Evolutionary conservation across 192 early-diverging fungal genomes (phyloP), one percentile per base, ranked within the genome.

Genomic region (Allomyces arbusculus): DNA sequence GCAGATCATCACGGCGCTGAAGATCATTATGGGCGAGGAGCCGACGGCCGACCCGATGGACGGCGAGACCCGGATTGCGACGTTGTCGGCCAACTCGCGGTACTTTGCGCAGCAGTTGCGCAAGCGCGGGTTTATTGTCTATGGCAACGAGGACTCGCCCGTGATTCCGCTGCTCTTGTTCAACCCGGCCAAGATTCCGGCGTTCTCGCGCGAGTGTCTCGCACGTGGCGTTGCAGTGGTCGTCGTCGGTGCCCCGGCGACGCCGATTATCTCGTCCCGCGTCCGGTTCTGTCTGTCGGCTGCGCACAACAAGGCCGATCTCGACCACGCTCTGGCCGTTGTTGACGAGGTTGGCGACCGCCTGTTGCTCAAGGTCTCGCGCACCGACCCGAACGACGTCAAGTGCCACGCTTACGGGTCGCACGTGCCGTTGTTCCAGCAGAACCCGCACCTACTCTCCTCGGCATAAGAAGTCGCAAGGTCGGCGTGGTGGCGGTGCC

Each of bases 161-260:
- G 90, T 98, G 16, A 79, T 95, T 8, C 95, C 95, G 8, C 71
- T 98, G 44, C 73, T 98, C 44, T 75, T 98, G 63, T 92, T 90
- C 73, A 89, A 90, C 76, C 95, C 94, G 8, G 89, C 90, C 65
- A 98, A 98, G 79, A 93, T 98, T 71, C 83, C 90, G 40, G 95
- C 94, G 26, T 99, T 99, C 72, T 94, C 91, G 61, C 83, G 94
- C 50, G 92, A 94, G 74, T 82, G 86, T 66, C 82, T 96, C 44
- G 80, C 85, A 68, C 82, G 93, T 61, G 88, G 88, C 64, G 87
- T 99, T 66, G 91, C 92, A 23, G 90, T 95, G 16, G 92, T 95
- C 23, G 95, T 99, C 1, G 95, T 99, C 4, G 92, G 90, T 55
- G 93, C 94, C 74, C 95, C 94, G 4, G 95, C 94, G 12, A 99